Conservation (phyloP, 129 eudicot genomes). For the Kitagawia praeruptora region DNA sequence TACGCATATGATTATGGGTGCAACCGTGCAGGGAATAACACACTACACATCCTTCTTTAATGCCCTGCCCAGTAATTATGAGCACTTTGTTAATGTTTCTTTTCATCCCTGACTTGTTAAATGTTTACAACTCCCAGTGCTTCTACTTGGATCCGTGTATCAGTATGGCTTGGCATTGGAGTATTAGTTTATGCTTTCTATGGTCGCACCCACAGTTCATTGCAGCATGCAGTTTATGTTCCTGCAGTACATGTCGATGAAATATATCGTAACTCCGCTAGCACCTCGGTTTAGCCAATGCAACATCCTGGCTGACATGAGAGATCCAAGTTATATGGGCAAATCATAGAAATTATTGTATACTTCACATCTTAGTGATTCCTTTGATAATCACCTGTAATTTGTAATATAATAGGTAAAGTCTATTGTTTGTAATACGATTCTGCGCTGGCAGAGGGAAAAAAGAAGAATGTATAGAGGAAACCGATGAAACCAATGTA, state of each 20-base stretch:
- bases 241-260: conserved; percentile 89
- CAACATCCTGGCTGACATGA: background rate
- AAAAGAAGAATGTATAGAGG: background rate
- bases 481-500: background rate
- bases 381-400: background rate
- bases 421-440: background rate
- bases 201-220: conserved; percentile 75
- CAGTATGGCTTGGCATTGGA: conserved; percentile 75
- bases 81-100: background rate
- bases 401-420: conserved; percentile 3
- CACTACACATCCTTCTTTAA: background rate
- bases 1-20: background rate
- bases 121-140: conserved; percentile 32
- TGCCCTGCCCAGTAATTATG: background rate
- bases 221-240: conserved; percentile 78
- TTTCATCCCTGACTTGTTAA: conserved; percentile 6
- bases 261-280: conserved; percentile 52
- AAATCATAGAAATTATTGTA: background rate
- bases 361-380: background rate
- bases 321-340: background rate
- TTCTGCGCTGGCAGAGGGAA: background rate
- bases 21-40: background rate
- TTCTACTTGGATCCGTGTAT: conserved; percentile 82
- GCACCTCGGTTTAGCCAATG: conserved; percentile 24
- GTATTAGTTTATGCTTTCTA: conserved; percentile 53